Percentiles rank a stretch among this genome's conserved stretches.
Conservation (phyloP, 805 yeast genomes). For the Yamadazyma scolyti region DNA sequence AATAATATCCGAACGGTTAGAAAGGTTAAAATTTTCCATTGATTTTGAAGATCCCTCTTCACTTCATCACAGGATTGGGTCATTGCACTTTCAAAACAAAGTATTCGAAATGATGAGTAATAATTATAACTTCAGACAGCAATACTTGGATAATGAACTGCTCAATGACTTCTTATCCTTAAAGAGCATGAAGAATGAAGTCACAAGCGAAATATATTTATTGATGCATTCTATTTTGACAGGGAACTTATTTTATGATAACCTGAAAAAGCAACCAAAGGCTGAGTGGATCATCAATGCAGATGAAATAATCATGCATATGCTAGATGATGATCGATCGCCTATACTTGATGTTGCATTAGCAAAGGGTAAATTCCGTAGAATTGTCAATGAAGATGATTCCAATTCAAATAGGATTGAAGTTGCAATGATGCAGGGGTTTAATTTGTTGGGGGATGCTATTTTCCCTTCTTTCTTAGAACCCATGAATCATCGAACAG, state of each 20-base stretch:
- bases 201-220: conserved; percentile 31
- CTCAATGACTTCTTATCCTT: conserved; percentile 40
- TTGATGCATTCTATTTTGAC: conserved; percentile 34
- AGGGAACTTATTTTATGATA: conserved; percentile 24
- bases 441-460: conserved; percentile 29
- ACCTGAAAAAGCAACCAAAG: conserved; percentile 16
- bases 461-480: conserved; percentile 30
- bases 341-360: conserved; percentile 37
- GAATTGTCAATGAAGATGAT: conserved; percentile 37
- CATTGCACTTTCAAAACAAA: conserved; percentile 47
- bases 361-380: conserved; percentile 28
- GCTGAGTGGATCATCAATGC: conserved; percentile 36
- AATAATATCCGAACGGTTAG: conserved; percentile 53
- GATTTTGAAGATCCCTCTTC: conserved; percentile 61
- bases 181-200: conserved; percentile 27
- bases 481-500: conserved; percentile 15
- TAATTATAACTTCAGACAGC: conserved; percentile 48
- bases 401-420: conserved; percentile 36
- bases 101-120: conserved; percentile 39
- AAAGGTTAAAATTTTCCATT: conserved; percentile 63
- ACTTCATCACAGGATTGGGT: conserved; percentile 44
- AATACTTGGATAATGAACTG: conserved; percentile 46
- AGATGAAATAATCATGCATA: conserved; percentile 36
- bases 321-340: conserved; percentile 37
- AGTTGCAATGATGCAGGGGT: conserved; percentile 34